Conservation (phyloP, 176 grass and related monocot genomes). For the Zoysia pacifica region DNA sequence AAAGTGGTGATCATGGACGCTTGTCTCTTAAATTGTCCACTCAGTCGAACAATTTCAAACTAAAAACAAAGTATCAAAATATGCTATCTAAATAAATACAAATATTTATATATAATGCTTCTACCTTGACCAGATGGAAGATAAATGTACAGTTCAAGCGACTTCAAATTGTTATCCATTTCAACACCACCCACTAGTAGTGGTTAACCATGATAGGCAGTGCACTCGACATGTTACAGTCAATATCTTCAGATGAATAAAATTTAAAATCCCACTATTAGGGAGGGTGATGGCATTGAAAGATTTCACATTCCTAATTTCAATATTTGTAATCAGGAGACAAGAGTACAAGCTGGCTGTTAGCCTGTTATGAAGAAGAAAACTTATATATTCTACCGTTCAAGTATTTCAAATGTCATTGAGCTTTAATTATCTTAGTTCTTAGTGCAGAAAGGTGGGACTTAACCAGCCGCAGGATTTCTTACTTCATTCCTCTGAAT, state of each 20-base stretch:
- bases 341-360: background rate
- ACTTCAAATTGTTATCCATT: background rate
- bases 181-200: background rate
- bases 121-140: background rate
- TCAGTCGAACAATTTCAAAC: background rate
- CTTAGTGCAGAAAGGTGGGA: background rate
- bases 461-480: background rate
- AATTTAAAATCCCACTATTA: background rate
- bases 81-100: background rate
- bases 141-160: background rate
- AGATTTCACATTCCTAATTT: background rate
- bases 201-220: background rate
- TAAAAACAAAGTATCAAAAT: background rate
- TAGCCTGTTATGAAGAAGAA: background rate
- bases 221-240: background rate
- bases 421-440: background rate
- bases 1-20: background rate
- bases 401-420: background rate
- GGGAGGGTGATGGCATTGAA: background rate
- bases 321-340: background rate
- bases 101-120: conserved; percentile 9
- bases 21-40: background rate
- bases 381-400: background rate
- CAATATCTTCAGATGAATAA: background rate
- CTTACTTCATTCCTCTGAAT: background rate